These are phyloP conservation scores for Graphilbum sp. DNA, from an alignment of 2,329 filamentous ascomycete species.

Conservation along the genomic window DNA sequence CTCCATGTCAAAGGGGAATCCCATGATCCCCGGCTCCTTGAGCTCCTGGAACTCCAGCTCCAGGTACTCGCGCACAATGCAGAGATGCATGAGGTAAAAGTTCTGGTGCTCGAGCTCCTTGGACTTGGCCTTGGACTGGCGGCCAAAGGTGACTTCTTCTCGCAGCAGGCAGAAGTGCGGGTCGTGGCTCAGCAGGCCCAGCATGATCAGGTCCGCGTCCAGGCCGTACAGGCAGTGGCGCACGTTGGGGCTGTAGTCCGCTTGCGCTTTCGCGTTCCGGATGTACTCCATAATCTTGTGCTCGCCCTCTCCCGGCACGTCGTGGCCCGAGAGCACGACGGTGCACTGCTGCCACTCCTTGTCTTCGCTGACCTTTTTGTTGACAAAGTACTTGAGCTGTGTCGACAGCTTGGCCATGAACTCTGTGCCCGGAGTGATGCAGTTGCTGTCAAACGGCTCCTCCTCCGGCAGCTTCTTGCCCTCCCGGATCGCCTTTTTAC, in stretches of 20 bases:
- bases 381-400: conserved; percentile 96
- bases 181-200: conserved; percentile 91
- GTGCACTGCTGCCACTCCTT: conserved; percentile 95
- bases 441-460: conserved; percentile 95
- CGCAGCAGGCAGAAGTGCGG: conserved; percentile 94
- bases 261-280: conserved; percentile 88
- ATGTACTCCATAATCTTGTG: conserved; percentile 99
- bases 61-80: conserved; percentile 92
- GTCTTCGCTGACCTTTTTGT: conserved; percentile 96
- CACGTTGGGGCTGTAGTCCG: conserved; percentile 79
- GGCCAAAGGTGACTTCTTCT: conserved; percentile 95
- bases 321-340: conserved; percentile 89
- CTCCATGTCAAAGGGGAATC: conserved; percentile 82
- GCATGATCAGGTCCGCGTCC: conserved; percentile 96
- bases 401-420: conserved; percentile 95
- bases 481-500: conserved; percentile 80
- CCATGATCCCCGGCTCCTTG: conserved; percentile 52
- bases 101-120: conserved; percentile 98
- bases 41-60: conserved; percentile 95
- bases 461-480: conserved; percentile 90
- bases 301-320: conserved; percentile 94
- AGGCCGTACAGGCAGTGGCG: conserved; percentile 95
- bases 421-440: conserved; percentile 87
- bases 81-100: conserved; percentile 93
- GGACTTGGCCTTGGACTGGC: conserved; percentile 71